phyloP scores from a whole-genome alignment of 441 rosid species.

The Adansonia rubrostipa region DNA sequence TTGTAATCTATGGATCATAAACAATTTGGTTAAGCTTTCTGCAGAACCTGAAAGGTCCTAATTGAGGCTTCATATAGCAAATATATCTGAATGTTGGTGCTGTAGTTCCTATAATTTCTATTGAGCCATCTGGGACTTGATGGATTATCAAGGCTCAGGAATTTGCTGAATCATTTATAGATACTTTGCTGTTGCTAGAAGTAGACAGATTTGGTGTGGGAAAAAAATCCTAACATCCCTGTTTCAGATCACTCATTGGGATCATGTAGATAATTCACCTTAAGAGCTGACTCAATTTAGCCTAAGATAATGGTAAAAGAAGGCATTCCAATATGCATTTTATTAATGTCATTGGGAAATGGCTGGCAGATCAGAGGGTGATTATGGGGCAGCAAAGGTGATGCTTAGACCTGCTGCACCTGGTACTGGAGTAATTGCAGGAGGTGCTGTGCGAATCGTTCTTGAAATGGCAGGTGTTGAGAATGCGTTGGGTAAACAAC shows the following conservation, averaged over 20 bases:
- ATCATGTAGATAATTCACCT: not conserved
- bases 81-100: not conserved
- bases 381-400: constrained; percentile 89
- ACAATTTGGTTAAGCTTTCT: not conserved
- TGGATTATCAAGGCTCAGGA: not conserved
- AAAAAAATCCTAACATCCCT: not conserved
- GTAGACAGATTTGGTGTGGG: not conserved
- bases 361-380: constrained; percentile 74
- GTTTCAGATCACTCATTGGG: not conserved
- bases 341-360: constrained; percentile 21
- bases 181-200: not conserved
- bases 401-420: constrained; percentile 98
- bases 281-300: not conserved
- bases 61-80: not conserved
- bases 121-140: constrained; percentile 1
- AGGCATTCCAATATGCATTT: not conserved
- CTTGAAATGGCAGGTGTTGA: constrained; percentile 96
- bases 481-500: constrained; percentile 85
- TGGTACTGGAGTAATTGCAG: constrained; percentile 95
- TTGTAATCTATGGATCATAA: not conserved
- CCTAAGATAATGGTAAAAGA: not conserved
- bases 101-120: not conserved
- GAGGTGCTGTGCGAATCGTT: constrained; percentile 90
- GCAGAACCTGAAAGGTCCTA: not conserved
- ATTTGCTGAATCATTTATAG: not conserved